phyloP scores from a whole-genome alignment of 148 eudicot species.

The Nyssa sinensis region DNA sequence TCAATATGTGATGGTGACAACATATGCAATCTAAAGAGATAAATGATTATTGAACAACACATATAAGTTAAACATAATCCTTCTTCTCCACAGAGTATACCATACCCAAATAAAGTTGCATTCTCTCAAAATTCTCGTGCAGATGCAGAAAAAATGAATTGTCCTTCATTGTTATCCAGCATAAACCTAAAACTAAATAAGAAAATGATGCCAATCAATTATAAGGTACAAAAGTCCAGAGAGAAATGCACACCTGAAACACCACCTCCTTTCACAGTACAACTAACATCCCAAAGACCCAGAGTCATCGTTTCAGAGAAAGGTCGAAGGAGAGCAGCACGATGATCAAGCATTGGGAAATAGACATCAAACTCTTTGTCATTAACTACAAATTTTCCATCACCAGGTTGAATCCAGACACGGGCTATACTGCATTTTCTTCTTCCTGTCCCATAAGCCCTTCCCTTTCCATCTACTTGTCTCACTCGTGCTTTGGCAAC shows the following conservation, averaged over 20 bases:
- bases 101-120: neutral
- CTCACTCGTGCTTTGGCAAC: slow-evolving; percentile 75
- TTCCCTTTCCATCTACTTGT: slow-evolving; percentile 76
- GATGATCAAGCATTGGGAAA: slow-evolving; percentile 96
- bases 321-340: slow-evolving; percentile 95
- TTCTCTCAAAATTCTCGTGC: neutral
- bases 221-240: neutral
- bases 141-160: neutral
- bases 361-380: slow-evolving; percentile 88
- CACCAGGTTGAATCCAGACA: slow-evolving; percentile 95
- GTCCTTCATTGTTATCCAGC: neutral
- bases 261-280: slow-evolving; percentile 98
- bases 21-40: neutral
- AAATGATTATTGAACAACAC: neutral
- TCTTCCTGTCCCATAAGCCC: slow-evolving; percentile 95
- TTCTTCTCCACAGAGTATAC: neutral
- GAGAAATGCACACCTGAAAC: slow-evolving; percentile 51
- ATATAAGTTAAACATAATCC: neutral
- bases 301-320: slow-evolving; percentile 81
- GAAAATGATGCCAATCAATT: neutral
- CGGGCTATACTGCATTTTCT: slow-evolving; percentile 94
- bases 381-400: slow-evolving; percentile 70
- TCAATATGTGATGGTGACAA: neutral
- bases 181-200: neutral
- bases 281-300: slow-evolving; percentile 84